These are phyloP conservation scores for Scenedesmus sp. DNA, from an alignment of 163 green algal genomes.

Conservation along the genomic window DNA sequence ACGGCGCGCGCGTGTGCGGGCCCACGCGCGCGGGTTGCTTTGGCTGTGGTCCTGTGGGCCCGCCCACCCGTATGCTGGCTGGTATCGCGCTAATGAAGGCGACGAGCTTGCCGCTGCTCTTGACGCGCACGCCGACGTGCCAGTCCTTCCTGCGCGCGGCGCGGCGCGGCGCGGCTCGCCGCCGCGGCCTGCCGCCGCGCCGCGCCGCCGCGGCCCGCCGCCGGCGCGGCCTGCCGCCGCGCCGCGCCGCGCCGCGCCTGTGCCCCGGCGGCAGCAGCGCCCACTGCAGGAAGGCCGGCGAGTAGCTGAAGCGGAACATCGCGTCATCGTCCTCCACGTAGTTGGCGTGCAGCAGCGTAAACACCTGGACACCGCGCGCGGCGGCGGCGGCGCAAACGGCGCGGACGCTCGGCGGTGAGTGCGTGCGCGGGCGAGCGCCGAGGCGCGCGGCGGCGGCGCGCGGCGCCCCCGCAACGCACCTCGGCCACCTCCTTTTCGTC, in stretches of 20 bases:
- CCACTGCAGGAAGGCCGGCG: slow-evolving; percentile 91
- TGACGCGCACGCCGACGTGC: slow-evolving; percentile 91
- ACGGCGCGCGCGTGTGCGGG: too few species aligned
- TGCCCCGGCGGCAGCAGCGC: slow-evolving; percentile 91
- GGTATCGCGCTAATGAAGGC: slow-evolving; percentile 96
- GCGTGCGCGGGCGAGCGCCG: too few species aligned
- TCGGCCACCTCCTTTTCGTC: slow-evolving; percentile 70
- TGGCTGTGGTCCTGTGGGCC: too few species aligned
- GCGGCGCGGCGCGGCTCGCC: too few species aligned
- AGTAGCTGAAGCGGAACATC: slow-evolving; percentile 99
- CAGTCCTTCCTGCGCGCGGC: too few species aligned
- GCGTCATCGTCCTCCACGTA: slow-evolving; percentile 99
- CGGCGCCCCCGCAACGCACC: slow-evolving; percentile 49
- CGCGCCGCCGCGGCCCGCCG: too few species aligned
- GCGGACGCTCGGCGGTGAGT: too few species aligned
- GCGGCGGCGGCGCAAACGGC: slow-evolving; percentile 4
- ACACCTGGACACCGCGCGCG: slow-evolving; percentile 75
- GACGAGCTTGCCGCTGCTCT: slow-evolving; percentile 67
- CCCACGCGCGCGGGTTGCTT: too few species aligned
- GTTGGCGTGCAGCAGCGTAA: slow-evolving; percentile 93
- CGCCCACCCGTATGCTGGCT: slow-evolving; percentile 70
- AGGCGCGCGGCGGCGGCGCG: background rate
- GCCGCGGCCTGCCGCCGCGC: too few species aligned
- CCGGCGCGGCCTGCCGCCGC: too few species aligned
- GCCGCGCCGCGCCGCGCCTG: too few species aligned